Percentiles rank a stretch among this genome's conserved stretches.
These are phyloP conservation scores for Kregervanrija pseudodelftensis DNA, from an alignment of 805 yeast genomes.

Conservation along the genomic window DNA sequence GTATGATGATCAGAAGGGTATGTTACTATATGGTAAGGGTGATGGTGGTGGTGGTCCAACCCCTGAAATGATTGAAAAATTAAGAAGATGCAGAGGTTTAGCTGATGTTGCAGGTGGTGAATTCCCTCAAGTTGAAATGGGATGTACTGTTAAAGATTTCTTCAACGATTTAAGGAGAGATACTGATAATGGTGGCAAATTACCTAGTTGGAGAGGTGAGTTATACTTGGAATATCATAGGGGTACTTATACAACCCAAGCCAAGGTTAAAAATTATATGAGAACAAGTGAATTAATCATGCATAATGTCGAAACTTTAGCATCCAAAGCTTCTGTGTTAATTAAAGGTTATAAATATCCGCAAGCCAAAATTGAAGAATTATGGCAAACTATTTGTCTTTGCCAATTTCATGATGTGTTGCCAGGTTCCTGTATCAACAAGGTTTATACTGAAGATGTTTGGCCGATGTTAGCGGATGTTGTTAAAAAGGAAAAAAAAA, in stretches of 20 bases:
- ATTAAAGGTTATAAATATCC: slow-evolving; percentile 61
- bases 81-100: slow-evolving; percentile 85
- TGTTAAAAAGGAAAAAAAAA: slow-evolving; percentile 41
- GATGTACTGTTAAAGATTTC: slow-evolving; percentile 73
- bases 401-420: slow-evolving; percentile 98
- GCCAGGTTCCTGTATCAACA: slow-evolving; percentile 93
- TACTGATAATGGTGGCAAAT: slow-evolving; percentile 56
- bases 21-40: slow-evolving; percentile 85
- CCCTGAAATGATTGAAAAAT: slow-evolving; percentile 85
- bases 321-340: slow-evolving; percentile 64
- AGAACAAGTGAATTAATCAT: slow-evolving; percentile 67
- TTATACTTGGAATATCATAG: slow-evolving; percentile 91
- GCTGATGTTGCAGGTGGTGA: slow-evolving; percentile 67
- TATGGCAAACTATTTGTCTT: slow-evolving; percentile 86
- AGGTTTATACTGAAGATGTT: slow-evolving; percentile 87
- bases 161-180: slow-evolving; percentile 56
- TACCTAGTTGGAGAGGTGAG: slow-evolving; percentile 92
- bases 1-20: slow-evolving; percentile 71
- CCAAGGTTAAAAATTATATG: slow-evolving; percentile 74
- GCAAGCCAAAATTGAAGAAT: slow-evolving; percentile 47
- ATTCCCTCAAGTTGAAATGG: slow-evolving; percentile 76
- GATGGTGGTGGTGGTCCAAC: slow-evolving; percentile 99
- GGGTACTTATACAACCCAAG: slow-evolving; percentile 95
- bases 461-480: slow-evolving; percentile 65
- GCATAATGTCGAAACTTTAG: slow-evolving; percentile 80